Conservation (phyloP, 208 protist species). For the Trypanosomatidae sp. region DNA sequence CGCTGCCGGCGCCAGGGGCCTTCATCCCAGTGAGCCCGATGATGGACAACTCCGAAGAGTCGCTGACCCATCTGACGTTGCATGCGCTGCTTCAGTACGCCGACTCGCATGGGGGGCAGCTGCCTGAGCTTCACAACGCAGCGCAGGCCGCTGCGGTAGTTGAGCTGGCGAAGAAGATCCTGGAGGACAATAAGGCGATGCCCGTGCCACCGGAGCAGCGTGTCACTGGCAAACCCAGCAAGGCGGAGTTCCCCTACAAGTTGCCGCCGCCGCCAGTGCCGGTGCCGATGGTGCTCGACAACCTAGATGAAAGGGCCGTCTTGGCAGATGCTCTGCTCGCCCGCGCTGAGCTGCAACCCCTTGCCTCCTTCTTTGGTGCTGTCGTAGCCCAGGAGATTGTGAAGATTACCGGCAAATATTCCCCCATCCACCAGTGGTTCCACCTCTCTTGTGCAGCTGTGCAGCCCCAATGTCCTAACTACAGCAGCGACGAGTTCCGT, state of each 20-base stretch:
- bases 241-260: slow-evolving; percentile 63
- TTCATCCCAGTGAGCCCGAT: slow-evolving; percentile 82
- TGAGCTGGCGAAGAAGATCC: slow-evolving; percentile 46
- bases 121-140: slow-evolving; percentile 66
- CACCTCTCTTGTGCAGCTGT: slow-evolving; percentile 93
- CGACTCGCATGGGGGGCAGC: slow-evolving; percentile 49
- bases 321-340: slow-evolving; percentile 53
- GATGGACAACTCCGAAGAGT: slow-evolving; percentile 87
- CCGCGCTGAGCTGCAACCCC: slow-evolving; percentile 80
- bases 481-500: slow-evolving; percentile 45
- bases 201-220: slow-evolving; percentile 20
- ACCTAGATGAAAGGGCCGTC: slow-evolving; percentile 55
- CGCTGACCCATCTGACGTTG: slow-evolving; percentile 59
- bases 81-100: slow-evolving; percentile 70
- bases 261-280: slow-evolving; percentile 60
- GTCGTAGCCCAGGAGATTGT: slow-evolving; percentile 97
- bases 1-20: slow-evolving; percentile 49
- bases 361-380: slow-evolving; percentile 94
- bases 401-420: slow-evolving; percentile 97
- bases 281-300: slow-evolving; percentile 56
- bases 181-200: slow-evolving; percentile 51
- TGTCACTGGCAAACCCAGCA: slow-evolving; percentile 20
- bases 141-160: slow-evolving; percentile 68
- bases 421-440: slow-evolving; percentile 95
- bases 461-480: slow-evolving; percentile 48